These are phyloP conservation scores for Pterocarpus santalinus DNA, from an alignment of 306 rosid genomes.

Conservation along the genomic window DNA sequence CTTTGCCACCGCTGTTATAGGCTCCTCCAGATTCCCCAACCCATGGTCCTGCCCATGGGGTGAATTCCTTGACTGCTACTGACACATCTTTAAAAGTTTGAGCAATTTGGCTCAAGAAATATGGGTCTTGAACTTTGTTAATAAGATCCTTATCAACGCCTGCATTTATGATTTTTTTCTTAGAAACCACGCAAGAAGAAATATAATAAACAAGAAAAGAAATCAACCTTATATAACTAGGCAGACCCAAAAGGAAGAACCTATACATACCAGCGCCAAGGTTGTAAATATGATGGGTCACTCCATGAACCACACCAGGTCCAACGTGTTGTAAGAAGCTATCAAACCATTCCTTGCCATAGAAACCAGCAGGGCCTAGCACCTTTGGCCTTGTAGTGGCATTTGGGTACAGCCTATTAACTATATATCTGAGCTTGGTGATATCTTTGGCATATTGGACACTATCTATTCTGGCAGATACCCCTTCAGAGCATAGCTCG, in stretches of 20 bases:
- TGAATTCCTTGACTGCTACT: conserved; percentile 33
- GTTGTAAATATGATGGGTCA: conserved; percentile 77
- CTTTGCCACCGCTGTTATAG: conserved; percentile 75
- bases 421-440: conserved; percentile 45
- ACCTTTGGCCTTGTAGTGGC: conserved; percentile 61
- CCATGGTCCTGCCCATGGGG: conserved; percentile 68
- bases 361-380: conserved; percentile 75
- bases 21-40: conserved; percentile 88
- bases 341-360: conserved; percentile 62
- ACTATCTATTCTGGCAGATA: conserved; percentile 57
- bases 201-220: too few relatives aligned
- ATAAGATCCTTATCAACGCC: conserved; percentile 66
- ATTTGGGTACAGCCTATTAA: conserved; percentile 53
- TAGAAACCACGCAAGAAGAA: neutral
- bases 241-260: neutral
- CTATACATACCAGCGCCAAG: conserved; percentile 70
- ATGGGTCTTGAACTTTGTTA: conserved; percentile 64
- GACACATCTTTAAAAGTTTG: conserved; percentile 55
- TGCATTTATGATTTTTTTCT: conserved; percentile 14
- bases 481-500: conserved; percentile 62
- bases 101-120: conserved; percentile 52
- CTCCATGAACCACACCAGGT: conserved; percentile 61
- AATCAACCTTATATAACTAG: too few relatives aligned
- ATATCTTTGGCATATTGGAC: conserved; percentile 69
- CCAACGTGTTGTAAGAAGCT: conserved; percentile 57